Evolutionary conservation across 805 yeast genomes (phyloP), one percentile per base, ranked within the genome.

Genomic region (Ogataea glucozyma): DNA sequence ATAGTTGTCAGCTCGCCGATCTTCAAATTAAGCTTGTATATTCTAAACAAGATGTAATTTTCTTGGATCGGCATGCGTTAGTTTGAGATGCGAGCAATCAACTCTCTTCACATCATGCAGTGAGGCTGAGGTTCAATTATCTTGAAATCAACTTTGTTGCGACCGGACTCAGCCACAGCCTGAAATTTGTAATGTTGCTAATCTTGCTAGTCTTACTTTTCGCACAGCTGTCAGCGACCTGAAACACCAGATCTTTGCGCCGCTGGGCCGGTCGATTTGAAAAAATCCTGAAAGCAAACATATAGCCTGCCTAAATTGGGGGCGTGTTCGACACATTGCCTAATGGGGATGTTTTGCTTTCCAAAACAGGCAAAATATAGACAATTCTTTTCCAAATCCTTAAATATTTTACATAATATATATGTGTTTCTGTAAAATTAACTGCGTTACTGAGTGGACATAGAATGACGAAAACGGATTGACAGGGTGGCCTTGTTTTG

Each of bases 301-400:
- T 32, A 32, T 21, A 13, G 22, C 24, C 13, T 22, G 22, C 36
- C 36, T 21, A 22, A 32, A 32, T 13, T 7, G 36, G 39, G 17
- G 38, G 27, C 35, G 43, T 40, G 38, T 5, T 7, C 23, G 22
- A 33, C 31, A 8, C 33, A 40, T 40, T 31, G 31, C 43, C 43
- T 14, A 29, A 35, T 40, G 12, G 17, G 22, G 32, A 23, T 40
- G 31, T 40, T 40, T 24, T 26, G n/a, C 21, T 26, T 40, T 32
- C 43, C 43, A 11, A 13, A 23, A 31, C 6, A 10, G 38, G 43
- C 6, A 32, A 22, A 18, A 22, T 13, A 21, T 32, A 32, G 36
- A 35, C 31, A 26, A 22, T 17, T 24, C 18, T 24, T 35, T 23
- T 16, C 3, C 12, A 13, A 14, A 17, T 13, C 18, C 26, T 14